Evolutionary conservation across 768 basidiomycete genomes (phyloP), one percentile per base, ranked within the genome.

Genomic region (Hydnomerulius pinastri): DNA sequence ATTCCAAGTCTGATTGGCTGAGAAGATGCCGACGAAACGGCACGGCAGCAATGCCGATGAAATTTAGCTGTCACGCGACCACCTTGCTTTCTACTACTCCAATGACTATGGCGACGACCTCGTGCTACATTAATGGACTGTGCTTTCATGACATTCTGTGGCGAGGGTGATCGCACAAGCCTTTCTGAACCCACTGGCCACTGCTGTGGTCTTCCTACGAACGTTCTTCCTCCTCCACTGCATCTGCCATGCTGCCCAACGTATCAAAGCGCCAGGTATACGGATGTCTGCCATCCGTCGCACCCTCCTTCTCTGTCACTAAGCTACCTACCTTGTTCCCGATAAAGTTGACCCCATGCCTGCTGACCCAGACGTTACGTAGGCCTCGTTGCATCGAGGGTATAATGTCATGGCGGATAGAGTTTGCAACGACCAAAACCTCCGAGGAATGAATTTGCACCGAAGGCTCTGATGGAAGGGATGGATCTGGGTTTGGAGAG

Each of bases 351-450:
- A 43, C 56, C 25, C 56, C 56, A 21, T 60, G 20, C 39, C 84
- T 74, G 46, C 84, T 79, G 57, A 91, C 87, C 82, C 84, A 90
- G 25, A 82, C 80, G 28, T 80, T 83, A 23, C 57, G 67, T 21
- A 90, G 60, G 0, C 81, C 81, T n/a, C 80, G 68, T 59, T 70
- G 64, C 53, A 71, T 77, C 32, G 86, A 84, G 1, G 89, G 82
- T 20, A 74, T 73, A 54, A 86, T 79, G 60, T 90, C 89, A 54
- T 89, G 86, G 18, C 62, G 67, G 51, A 87, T 61, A 53, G 85
- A 87, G 58, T 84, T 81, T 15, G 89, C 88, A 5, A 86, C 85
- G 41, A 82, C 73, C 24, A 90, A 72, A 6, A 86, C 82, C 52
- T 78, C 68, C 1, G 50, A 36, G 25, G 68, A 63, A 56, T 78